A percentile compares a stretch with the other conserved stretches of the same genome.
These are phyloP conservation scores for Penicillium sp. DNA, from an alignment of 2,329 filamentous ascomycete genomes.

Conservation along the genomic window DNA sequence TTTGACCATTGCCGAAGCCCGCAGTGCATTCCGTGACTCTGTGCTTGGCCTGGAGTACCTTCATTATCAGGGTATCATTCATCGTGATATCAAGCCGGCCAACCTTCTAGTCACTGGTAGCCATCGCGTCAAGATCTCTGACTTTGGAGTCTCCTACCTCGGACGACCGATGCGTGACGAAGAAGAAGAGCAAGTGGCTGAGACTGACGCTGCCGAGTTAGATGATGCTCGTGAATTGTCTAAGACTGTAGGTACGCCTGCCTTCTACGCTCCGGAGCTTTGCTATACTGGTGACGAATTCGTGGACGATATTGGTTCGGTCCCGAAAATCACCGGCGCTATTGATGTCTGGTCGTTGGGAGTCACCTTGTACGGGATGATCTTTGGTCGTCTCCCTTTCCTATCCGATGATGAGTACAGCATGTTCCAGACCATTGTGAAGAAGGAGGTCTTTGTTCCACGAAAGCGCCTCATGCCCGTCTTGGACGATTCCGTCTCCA, in stretches of 20 bases:
- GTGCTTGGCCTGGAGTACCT: conserved; percentile 92
- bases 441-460: conserved; percentile 89
- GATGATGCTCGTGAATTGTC: conserved; percentile 95
- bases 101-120: conserved; percentile 87
- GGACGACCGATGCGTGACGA: conserved; percentile 83
- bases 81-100: conserved; percentile 83
- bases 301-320: conserved; percentile 53
- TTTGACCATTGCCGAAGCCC: conserved; percentile 81
- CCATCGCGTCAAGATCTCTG: conserved; percentile 92
- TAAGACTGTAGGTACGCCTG: conserved; percentile 95
- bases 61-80: conserved; percentile 81
- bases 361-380: conserved; percentile 92
- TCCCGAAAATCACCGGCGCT: conserved; percentile 79
- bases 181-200: conserved; percentile 74
- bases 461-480: conserved; percentile 76
- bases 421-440: conserved; percentile 89
- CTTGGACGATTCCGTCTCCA: conserved; percentile 45
- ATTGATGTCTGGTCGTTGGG: conserved; percentile 98
- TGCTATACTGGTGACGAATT: conserved; percentile 80
- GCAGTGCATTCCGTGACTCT: conserved; percentile 86
- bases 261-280: conserved; percentile 95
- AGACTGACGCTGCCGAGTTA: conserved; percentile 81
- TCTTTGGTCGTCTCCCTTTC: conserved; percentile 92
- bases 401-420: conserved; percentile 88
- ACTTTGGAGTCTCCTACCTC: conserved; percentile 98